Evolutionary conservation across 192 early-diverging fungal genomes (phyloP).

Genomic region (Endogone sp.): DNA sequence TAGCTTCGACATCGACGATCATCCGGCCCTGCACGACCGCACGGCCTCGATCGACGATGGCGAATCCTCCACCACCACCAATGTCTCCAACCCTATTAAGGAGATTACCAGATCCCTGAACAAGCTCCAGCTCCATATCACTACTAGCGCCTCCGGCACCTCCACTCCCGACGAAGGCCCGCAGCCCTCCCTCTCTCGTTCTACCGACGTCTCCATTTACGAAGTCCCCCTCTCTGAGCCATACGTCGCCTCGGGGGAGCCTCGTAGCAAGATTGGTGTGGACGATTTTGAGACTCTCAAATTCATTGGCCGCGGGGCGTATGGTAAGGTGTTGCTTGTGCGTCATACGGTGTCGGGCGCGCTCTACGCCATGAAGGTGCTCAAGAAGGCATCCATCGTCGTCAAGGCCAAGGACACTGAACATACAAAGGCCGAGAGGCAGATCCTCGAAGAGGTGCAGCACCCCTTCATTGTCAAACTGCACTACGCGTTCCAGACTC

Average conservation of each 20-base stretch:
- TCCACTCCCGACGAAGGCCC: conserved; percentile 1
- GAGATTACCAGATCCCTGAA: conserved; percentile 17
- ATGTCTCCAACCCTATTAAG: conserved; percentile 10
- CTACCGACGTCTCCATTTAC: conserved; percentile 16
- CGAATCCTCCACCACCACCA: conserved; percentile 17
- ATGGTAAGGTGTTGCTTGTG: conserved; percentile 84
- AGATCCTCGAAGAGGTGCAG: conserved; percentile 78
- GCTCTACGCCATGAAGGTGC: conserved; percentile 91
- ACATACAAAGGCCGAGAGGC: conserved; percentile 84
- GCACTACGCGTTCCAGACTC: conserved; percentile 90
- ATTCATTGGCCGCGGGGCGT: conserved; percentile 54
- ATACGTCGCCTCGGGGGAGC: conserved; percentile 34
- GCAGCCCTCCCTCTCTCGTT: conserved; percentile 6
- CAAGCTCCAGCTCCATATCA: conserved; percentile 4
- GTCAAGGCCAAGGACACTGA: conserved; percentile 76
- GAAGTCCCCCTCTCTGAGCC: conserved; percentile 41
- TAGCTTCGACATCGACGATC: conserved; percentile 46
- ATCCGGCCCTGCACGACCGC: conserved; percentile 25
- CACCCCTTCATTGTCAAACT: conserved; percentile 94
- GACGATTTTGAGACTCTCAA: conserved; percentile 51
- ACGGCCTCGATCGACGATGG: conserved; percentile 17
- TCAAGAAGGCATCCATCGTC: conserved; percentile 84
- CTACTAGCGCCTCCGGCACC: not conserved
- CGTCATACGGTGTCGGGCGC: conserved; percentile 53
- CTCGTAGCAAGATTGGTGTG: conserved; percentile 35